These are phyloP conservation scores for Penicillium sp. DNA, from an alignment of 2,329 filamentous ascomycete species.

Conservation along the genomic window DNA sequence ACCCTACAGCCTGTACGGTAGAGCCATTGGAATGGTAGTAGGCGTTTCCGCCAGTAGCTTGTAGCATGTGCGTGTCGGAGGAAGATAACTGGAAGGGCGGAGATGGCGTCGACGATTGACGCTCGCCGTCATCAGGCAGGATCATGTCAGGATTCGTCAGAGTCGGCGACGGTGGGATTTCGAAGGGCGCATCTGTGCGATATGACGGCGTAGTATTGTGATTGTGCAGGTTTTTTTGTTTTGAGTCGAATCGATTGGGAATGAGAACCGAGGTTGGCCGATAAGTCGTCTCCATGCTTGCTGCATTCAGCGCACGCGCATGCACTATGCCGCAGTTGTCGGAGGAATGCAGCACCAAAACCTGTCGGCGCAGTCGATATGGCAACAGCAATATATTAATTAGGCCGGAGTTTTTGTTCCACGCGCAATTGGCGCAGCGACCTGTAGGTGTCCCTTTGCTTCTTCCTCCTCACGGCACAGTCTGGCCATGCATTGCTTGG, in stretches of 20 bases:
- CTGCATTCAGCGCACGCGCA: conserved; percentile 6
- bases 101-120: conserved; percentile 47
- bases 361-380: neutral
- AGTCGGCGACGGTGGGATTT: conserved; percentile 68
- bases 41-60: neutral
- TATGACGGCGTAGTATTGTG: neutral
- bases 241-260: conserved; percentile 16
- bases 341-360: conserved; percentile 3
- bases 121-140: conserved; percentile 63
- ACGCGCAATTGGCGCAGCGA: conserved; percentile 1
- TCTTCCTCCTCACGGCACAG: conserved; percentile 5
- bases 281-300: conserved; percentile 10
- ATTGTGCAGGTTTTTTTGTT: conserved; percentile 13
- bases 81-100: conserved; percentile 49
- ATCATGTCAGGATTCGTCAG: conserved; percentile 95
- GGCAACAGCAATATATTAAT: neutral
- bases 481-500: conserved; percentile 1
- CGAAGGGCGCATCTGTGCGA: conserved; percentile 9
- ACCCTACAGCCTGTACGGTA: conserved; percentile 3
- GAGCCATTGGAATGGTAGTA: conserved; percentile 2
- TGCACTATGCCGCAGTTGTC: neutral
- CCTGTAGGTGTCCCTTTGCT: neutral
- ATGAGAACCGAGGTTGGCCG: conserved; percentile 12
- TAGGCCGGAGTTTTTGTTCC: neutral
- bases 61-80: conserved; percentile 22